Percentiles rank a stretch among this genome's conserved stretches.
phyloP scores from a whole-genome alignment of 257 asterid species.

The Lycium ferocissimum region DNA sequence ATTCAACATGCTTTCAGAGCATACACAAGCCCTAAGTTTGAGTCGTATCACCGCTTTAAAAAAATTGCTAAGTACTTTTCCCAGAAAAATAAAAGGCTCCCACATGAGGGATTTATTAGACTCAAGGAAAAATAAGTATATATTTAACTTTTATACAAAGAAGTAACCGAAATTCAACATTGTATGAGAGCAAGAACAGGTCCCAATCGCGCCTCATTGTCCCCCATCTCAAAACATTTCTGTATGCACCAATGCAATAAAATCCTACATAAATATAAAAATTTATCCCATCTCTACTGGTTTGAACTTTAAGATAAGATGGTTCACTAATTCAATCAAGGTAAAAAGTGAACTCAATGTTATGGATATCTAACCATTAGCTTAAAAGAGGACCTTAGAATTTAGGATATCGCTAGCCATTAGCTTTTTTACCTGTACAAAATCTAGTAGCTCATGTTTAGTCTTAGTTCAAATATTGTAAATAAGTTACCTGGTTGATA shows the following conservation, averaged over 20 bases:
- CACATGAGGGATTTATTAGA: background rate
- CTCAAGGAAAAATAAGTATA: background rate
- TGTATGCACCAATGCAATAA: background rate
- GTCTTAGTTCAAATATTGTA: slow-evolving; percentile 15
- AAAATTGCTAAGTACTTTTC: background rate
- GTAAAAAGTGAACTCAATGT: background rate
- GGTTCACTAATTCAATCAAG: background rate
- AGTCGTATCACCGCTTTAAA: background rate
- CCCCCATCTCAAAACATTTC: slow-evolving; percentile 1
- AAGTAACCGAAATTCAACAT: background rate
- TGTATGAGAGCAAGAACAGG: background rate
- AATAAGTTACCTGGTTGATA: slow-evolving; percentile 78
- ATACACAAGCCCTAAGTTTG: background rate
- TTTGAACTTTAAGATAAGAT: background rate
- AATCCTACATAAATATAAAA: background rate
- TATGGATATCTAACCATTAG: background rate
- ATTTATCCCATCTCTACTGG: background rate
- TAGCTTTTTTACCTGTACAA: background rate
- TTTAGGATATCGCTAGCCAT: background rate
- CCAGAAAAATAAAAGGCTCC: background rate
- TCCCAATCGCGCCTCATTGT: background rate
- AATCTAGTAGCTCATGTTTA: background rate
- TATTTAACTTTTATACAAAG: background rate
- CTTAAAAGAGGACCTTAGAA: slow-evolving; percentile 12
- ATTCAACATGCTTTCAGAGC: background rate